Base-by-base conservation (phyloP, 1,284 basidiomycete genomes). In the Pseudomicrostroma phylloplanum region DNA sequence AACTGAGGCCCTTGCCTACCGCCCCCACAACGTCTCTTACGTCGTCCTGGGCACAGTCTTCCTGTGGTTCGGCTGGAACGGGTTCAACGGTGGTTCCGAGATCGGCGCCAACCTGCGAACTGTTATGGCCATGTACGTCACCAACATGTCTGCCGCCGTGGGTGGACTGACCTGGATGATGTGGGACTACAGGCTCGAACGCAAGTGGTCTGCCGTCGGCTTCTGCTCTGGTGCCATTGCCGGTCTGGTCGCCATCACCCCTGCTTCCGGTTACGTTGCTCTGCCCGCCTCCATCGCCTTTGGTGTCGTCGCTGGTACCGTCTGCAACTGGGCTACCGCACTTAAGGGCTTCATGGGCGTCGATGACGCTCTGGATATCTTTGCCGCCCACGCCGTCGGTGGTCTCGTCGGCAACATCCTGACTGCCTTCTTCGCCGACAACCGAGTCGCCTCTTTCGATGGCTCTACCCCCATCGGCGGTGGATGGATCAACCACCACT, bases 151-250 rank as follows among this genome's bases (percentile, higher is more conserved):
- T 90, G 92, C 82, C 87, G 90, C 6, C 86, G 91, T 80, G 15
- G 81, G 80, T 42, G 81, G 79, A 0, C 59, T 82, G 11, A 79
- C 80, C 1, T 82, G 81, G 81, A 79, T 81, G 78, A 64, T 77
- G 43, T 67, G 77, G 46, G 81, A 82, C 67, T 82, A 66, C 63
- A 67, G 80, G 23, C 69, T 81, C 1, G 81, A 82, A 73, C 67
- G 80, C 53, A 82, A 83, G 72, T 83, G 79, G 80, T 80, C 75
- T 13, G 77, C 75, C 4, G 90, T 98, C 66, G 92, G 92, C 15
- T 94, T 98, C 83, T 98, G 94, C 82, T 92, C 91, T 2, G 94
- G 94, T 59, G 92, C 91, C 62, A 88, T 97, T 69, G 84, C 88
- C 13, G 92, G 92, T 59, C 85, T 96, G 12, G 91, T 91, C 39